Evolutionary conservation across 2,329 filamentous ascomycete species (phyloP), one percentile per base, ranked within the genome.

Genomic region (Exophiala dermatitidis): DNA sequence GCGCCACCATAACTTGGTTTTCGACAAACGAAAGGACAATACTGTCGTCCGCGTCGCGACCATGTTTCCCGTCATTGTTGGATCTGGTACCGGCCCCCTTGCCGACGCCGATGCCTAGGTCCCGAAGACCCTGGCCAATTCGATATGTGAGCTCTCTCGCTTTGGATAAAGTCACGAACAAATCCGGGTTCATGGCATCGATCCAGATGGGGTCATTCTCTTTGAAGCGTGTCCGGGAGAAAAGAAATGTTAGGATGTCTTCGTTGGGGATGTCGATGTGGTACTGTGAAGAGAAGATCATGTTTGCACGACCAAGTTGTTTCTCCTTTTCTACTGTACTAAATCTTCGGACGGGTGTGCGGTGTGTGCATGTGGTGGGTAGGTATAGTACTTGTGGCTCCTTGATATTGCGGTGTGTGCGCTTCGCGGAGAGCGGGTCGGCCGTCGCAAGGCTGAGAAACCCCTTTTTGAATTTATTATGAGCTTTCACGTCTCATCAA

Each of bases 21-120:
- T 75, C 75, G 0, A 77, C 78, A 28, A 82, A 74, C n/a, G 75
- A 72, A 5, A 81, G 74, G 6, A 82, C 76, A 4, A 82, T 74
- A 58, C 81, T 77, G 46, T 71, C 71, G 12, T 69, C 73, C 0
- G 19, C 19, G 19, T 19, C 19, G 19, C 19, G 19, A 19, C 19
- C 19, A 19, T 19, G 19, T 19, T 19, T 19, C 19, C 19, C 19
- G 19, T 19, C 19, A 19, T 19, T 19, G 19, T 19, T 19, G 19
- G 19, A 19, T 19, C 2, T 19, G 19, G 19, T 19, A 19, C 19
- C 19, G 19, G 19, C 19, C 19, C 73, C 68, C 0, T 77, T 76
- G 4, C 70, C 46, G 2, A 61, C 64, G 6, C 80, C 80, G 46
- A 84, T 74, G 9, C 72, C 72, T 54, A 77, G 83, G 30, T 70